A percentile compares a stretch with the other conserved stretches of the same genome.
These are phyloP conservation scores for Plantago lanceolata DNA, from an alignment of 305 asterid species.

Conservation along the genomic window DNA sequence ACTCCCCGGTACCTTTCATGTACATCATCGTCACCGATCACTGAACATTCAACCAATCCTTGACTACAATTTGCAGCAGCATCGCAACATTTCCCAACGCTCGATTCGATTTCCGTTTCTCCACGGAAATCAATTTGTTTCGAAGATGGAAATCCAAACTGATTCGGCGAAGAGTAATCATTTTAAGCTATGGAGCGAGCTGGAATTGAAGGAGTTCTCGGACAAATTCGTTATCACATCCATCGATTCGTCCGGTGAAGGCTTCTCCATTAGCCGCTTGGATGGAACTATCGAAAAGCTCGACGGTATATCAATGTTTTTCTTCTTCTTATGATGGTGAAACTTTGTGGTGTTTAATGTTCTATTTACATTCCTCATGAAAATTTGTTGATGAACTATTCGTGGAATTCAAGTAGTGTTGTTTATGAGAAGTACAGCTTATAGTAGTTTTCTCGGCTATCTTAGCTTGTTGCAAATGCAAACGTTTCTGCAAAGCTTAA, in stretches of 20 bases:
- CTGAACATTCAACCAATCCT: not conserved
- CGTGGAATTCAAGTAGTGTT: not conserved
- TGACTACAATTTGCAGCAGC: not conserved
- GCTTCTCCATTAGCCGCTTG: conserved; percentile 66
- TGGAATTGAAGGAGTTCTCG: conserved; percentile 63
- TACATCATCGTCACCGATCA: not conserved
- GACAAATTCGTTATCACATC: conserved; percentile 62
- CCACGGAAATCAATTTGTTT: not conserved
- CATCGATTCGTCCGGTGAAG: conserved; percentile 61
- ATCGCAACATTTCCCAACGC: not conserved
- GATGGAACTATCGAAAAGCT: conserved; percentile 50
- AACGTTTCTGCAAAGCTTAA: no score
- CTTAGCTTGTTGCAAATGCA: not conserved
- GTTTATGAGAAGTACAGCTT: not conserved
- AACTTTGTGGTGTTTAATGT: not conserved
- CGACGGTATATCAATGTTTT: conserved; percentile 25
- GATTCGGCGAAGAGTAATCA: conserved; percentile 15
- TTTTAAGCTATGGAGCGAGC: conserved; percentile 64
- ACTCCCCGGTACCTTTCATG: no score
- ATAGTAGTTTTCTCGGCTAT: not conserved
- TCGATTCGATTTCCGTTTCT: not conserved
- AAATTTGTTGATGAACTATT: not conserved
- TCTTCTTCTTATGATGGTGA: not conserved
- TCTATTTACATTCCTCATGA: not conserved
- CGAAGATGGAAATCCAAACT: conserved; percentile 27